A percentile compares a stretch with the other conserved stretches of the same genome.
These are phyloP conservation scores for Ramaria rubella DNA, from an alignment of 768 basidiomycete species.

Conservation along the genomic window DNA sequence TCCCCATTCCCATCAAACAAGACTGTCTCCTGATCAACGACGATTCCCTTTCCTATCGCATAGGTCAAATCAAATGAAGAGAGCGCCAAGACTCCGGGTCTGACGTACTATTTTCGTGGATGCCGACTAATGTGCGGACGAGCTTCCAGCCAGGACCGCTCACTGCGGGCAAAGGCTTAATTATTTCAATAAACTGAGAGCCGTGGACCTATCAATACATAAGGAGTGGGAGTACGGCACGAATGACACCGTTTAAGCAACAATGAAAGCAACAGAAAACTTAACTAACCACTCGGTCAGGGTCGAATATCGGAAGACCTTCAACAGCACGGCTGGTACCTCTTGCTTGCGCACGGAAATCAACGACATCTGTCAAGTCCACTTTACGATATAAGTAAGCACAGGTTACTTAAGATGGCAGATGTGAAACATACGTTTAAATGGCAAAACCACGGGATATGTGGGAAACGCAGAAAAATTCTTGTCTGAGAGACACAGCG, in stretches of 20 bases:
- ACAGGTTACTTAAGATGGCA: background rate
- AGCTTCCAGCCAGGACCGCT: constrained; percentile 78
- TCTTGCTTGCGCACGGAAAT: constrained; percentile 47
- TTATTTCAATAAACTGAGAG: constrained; percentile 70
- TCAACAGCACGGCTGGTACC: constrained; percentile 37
- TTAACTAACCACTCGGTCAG: constrained; percentile 56
- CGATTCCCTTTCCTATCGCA: constrained; percentile 61
- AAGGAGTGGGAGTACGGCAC: background rate
- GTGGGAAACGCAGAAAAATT: constrained; percentile 76
- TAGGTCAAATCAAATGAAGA: background rate
- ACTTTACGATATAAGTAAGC: background rate
- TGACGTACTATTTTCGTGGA: constrained; percentile 75
- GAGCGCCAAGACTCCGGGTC: background rate
- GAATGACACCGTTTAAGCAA: too few species aligned
- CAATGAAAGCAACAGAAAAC: background rate
- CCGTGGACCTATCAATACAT: constrained; percentile 55
- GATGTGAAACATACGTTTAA: constrained; percentile 46
- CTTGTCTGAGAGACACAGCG: constrained; percentile 38
- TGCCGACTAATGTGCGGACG: constrained; percentile 55
- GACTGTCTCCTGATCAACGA: constrained; percentile 55
- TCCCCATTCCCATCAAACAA: constrained; percentile 59
- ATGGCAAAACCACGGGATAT: constrained; percentile 70
- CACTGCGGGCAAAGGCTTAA: constrained; percentile 69
- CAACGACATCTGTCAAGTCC: constrained; percentile 1
- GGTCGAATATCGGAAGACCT: constrained; percentile 64